Evolutionary conservation across 208 protist species (phyloP).

Genomic region (Novymonas esmeraldas): DNA sequence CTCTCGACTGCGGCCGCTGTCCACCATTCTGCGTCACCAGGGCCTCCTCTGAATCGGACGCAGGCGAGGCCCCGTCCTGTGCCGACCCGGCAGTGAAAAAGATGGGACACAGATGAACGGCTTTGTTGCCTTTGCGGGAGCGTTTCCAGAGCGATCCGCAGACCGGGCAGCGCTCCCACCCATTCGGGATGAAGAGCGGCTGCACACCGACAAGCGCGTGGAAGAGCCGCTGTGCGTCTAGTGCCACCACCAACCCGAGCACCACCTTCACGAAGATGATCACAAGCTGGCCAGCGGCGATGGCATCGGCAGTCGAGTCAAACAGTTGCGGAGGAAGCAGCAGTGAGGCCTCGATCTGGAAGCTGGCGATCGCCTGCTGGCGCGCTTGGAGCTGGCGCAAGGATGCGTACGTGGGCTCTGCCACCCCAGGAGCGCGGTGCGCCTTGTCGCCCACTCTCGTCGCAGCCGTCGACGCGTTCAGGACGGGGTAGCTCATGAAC

Average conservation of each 20-base stretch:
- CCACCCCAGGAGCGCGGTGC: background rate
- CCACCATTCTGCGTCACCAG: conserved; percentile 2
- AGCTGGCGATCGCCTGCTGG: conserved; percentile 32
- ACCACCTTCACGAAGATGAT: conserved; percentile 44
- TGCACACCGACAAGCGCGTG: conserved; percentile 68
- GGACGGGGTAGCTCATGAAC: conserved; percentile 44
- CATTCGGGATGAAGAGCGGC: conserved; percentile 56
- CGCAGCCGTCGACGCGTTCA: conserved; percentile 12
- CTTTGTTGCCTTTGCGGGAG: conserved; percentile 15
- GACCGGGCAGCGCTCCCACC: conserved; percentile 64
- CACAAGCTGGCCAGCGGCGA: conserved; percentile 19
- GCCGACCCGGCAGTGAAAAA: conserved; percentile 14
- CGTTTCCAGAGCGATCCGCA: conserved; percentile 55
- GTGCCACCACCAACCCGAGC: conserved; percentile 37
- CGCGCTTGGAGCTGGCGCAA: conserved; percentile 26
- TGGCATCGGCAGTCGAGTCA: conserved; percentile 12
- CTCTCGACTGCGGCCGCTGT: background rate
- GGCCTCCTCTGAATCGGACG: conserved; percentile 12
- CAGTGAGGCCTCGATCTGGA: conserved; percentile 31
- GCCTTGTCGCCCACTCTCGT: conserved; percentile 14
- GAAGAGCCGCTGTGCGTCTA: conserved; percentile 64
- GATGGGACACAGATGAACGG: conserved; percentile 30
- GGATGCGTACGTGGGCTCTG: conserved; percentile 28
- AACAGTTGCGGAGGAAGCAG: conserved; percentile 37
- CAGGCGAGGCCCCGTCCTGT: conserved; percentile 8